A percentile compares a stretch with the other conserved stretches of the same genome.
These are phyloP conservation scores for Physcomitrellopsis africana DNA, from an alignment of 225 moss, liverwort and hornwort genomes.

Conservation along the genomic window DNA sequence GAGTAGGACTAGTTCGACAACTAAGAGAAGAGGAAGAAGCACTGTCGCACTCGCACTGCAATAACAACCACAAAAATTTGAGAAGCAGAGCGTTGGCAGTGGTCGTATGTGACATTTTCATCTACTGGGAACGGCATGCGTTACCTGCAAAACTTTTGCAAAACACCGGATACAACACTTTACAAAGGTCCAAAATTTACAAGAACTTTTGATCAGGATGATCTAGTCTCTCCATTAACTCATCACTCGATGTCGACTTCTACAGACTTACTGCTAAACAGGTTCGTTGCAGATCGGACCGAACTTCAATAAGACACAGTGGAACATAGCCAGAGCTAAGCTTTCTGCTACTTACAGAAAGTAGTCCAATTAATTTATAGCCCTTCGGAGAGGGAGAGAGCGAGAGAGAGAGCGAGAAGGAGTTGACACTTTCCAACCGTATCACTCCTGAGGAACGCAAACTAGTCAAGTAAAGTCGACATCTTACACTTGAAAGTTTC, in stretches of 20 bases:
- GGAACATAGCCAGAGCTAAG: not conserved
- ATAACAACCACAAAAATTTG: conserved; percentile 21
- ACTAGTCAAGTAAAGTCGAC: no score
- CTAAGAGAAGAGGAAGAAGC: conserved; percentile 31
- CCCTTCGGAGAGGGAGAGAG: not conserved
- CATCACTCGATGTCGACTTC: not conserved
- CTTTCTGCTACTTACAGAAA: not conserved
- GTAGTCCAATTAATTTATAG: not conserved
- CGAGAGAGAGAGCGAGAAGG: no score
- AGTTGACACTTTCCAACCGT: not conserved
- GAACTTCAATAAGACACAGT: not conserved
- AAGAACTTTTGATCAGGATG: not conserved
- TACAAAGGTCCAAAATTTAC: not conserved
- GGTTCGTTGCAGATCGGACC: not conserved
- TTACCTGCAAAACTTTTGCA: no score
- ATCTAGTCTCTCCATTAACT: no score
- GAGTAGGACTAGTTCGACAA: not conserved
- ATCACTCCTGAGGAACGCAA: not conserved
- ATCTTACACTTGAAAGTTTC: no score
- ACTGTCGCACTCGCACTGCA: conserved; percentile 32
- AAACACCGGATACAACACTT: no score
- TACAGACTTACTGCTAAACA: not conserved
- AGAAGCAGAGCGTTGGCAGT: conserved; percentile 12
- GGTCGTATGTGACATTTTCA: no score
- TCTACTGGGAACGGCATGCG: no score